Conservation (phyloP, 2,329 filamentous ascomycete genomes). For the Clonostachys rhizophaga region DNA sequence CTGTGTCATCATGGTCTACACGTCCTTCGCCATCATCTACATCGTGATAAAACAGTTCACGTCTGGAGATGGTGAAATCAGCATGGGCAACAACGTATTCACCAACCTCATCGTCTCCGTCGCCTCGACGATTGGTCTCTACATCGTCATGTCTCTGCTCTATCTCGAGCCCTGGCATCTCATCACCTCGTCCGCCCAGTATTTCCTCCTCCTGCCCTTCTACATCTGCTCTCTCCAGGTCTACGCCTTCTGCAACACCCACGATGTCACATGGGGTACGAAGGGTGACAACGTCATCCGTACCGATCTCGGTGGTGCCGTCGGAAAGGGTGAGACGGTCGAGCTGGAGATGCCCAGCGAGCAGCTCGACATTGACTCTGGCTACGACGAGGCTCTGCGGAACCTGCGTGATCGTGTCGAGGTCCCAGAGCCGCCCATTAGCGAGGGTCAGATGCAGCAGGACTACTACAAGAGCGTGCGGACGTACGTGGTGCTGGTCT, state of each 20-base stretch:
- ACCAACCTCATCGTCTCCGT: constrained; percentile 90
- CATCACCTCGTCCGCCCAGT: constrained; percentile 87
- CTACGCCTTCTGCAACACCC: constrained; percentile 98
- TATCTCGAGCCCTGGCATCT: constrained; percentile 99
- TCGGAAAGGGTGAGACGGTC: constrained; percentile 74
- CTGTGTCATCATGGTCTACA: constrained; percentile 91
- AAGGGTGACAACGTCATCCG: constrained; percentile 96
- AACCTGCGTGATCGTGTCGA: constrained; percentile 93
- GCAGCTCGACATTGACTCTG: constrained; percentile 95
- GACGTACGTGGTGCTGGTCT: constrained; percentile 95
- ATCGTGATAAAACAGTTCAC: constrained; percentile 81
- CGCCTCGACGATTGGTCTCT: constrained; percentile 85
- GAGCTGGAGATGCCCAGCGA: constrained; percentile 97
- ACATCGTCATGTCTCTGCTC: constrained; percentile 93
- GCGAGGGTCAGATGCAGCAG: constrained; percentile 84
- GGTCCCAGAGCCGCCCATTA: constrained; percentile 56
- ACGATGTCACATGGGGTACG: constrained; percentile 98
- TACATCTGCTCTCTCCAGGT: constrained; percentile 98
- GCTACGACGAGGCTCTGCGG: constrained; percentile 93
- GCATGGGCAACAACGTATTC: constrained; percentile 81
- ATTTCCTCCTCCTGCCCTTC: constrained; percentile 84
- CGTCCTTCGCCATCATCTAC: constrained; percentile 81
- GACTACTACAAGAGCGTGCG: constrained; percentile 97
- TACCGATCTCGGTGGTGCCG: constrained; percentile 85
- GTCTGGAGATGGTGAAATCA: constrained; percentile 28